phyloP scores from a whole-genome alignment of 331 rosid genomes.

The Stylosanthes scabra region DNA sequence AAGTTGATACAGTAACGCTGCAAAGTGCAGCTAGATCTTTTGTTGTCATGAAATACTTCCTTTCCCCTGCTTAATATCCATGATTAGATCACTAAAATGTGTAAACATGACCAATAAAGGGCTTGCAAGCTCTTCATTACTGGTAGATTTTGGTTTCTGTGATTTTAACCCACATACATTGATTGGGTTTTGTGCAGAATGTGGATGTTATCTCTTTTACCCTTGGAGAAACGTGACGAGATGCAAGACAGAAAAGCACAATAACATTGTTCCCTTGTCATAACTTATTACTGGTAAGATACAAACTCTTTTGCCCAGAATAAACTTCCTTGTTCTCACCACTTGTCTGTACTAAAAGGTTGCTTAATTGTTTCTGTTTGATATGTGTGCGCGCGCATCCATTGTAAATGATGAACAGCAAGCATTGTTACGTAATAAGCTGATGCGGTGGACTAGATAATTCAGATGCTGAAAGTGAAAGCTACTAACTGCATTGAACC shows the following conservation, averaged over 20 bases:
- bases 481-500: slow-evolving; percentile 27
- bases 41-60: slow-evolving; percentile 20
- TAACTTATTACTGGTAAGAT: slow-evolving; percentile 33
- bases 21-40: slow-evolving; percentile 6
- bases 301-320: slow-evolving; percentile 9
- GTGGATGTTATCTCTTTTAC: slow-evolving; percentile 70
- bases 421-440: slow-evolving; percentile 21
- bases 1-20: slow-evolving; percentile 27
- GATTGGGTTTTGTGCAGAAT: slow-evolving; percentile 60
- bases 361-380: slow-evolving; percentile 12
- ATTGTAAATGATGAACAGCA: slow-evolving; percentile 31
- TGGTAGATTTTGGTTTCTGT: slow-evolving; percentile 5
- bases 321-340: not conserved
- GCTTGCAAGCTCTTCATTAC: slow-evolving; percentile 22
- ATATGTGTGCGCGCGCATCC: not conserved
- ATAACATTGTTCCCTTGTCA: slow-evolving; percentile 43
- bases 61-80: not conserved
- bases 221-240: slow-evolving; percentile 47
- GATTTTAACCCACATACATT: slow-evolving; percentile 6
- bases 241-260: slow-evolving; percentile 55
- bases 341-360: not conserved
- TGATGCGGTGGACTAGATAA: slow-evolving; percentile 34
- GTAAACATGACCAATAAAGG: not conserved
- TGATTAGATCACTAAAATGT: slow-evolving; percentile 5
- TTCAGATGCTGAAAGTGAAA: slow-evolving; percentile 29